phyloP scores from a whole-genome alignment of 2,329 filamentous ascomycete genomes.

The Colletotrichum filicis region DNA sequence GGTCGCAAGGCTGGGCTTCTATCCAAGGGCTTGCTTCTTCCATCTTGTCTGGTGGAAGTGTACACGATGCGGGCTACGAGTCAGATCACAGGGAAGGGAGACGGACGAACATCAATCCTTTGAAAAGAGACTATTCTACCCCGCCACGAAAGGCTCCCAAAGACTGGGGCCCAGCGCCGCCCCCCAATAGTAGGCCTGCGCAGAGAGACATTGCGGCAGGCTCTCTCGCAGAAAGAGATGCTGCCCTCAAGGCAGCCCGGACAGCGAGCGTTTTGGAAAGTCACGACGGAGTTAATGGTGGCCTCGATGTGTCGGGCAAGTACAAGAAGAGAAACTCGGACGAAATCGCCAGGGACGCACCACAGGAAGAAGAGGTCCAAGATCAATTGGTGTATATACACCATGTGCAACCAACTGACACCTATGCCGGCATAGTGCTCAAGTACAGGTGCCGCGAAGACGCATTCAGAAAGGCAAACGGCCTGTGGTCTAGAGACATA shows the following conservation, averaged over 20 bases:
- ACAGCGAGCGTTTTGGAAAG: slow-evolving; percentile 71
- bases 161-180: slow-evolving; percentile 64
- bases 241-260: slow-evolving; percentile 64
- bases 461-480: slow-evolving; percentile 86
- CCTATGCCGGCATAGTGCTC: slow-evolving; percentile 89
- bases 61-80: slow-evolving; percentile 37
- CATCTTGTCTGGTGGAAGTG: slow-evolving; percentile 48
- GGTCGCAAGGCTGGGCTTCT: slow-evolving; percentile 65
- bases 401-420: slow-evolving; percentile 84
- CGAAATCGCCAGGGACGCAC: slow-evolving; percentile 55
- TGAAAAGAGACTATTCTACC: slow-evolving; percentile 31
- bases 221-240: slow-evolving; percentile 63
- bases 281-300: slow-evolving; percentile 68
- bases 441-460: slow-evolving; percentile 89
- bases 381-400: slow-evolving; percentile 93
- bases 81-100: slow-evolving; percentile 30
- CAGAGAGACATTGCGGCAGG: slow-evolving; percentile 65
- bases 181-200: slow-evolving; percentile 48
- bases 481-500: slow-evolving; percentile 95
- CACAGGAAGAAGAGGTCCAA: slow-evolving; percentile 68
- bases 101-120: slow-evolving; percentile 16
- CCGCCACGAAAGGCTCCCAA: slow-evolving; percentile 40
- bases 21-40: slow-evolving; percentile 65
- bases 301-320: slow-evolving; percentile 63
- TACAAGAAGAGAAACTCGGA: slow-evolving; percentile 78